phyloP scores from a whole-genome alignment of 208 protist genomes.

The Wallacemonas sp. region DNA sequence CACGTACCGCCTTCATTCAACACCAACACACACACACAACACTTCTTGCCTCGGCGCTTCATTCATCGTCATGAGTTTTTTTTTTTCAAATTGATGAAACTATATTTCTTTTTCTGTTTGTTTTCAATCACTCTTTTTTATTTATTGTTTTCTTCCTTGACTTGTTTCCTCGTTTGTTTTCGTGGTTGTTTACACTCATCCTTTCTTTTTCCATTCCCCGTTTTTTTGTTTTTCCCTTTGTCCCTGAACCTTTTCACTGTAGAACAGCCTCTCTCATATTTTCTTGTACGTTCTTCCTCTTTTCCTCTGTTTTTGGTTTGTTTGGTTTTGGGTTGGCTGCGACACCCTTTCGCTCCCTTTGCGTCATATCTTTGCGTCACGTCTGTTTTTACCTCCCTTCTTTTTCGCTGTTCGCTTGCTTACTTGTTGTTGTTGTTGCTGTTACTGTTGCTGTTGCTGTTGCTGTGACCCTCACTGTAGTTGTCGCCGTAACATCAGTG shows the following conservation, averaged over 20 bases:
- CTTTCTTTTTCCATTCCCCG: constrained; percentile 1
- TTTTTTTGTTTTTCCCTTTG: background rate
- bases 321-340: background rate
- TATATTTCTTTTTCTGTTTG: constrained; percentile 1
- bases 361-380: no score
- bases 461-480: no score
- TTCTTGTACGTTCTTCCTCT: constrained; percentile 4
- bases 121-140: constrained; percentile 24
- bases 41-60: background rate
- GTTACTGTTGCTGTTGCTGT: no score
- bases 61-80: background rate
- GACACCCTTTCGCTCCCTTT: no score
- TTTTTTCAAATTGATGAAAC: background rate
- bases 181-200: background rate
- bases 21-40: no score
- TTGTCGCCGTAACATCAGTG: no score
- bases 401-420: no score
- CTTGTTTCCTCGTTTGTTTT: background rate
- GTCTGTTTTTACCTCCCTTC: no score
- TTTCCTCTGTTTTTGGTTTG: background rate
- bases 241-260: background rate
- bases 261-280: background rate
- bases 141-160: constrained; percentile 6
- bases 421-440: no score
- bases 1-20: no score